Base-by-base conservation (phyloP, 2,329 filamentous ascomycete species). In the Samsoniella hepiali region DNA sequence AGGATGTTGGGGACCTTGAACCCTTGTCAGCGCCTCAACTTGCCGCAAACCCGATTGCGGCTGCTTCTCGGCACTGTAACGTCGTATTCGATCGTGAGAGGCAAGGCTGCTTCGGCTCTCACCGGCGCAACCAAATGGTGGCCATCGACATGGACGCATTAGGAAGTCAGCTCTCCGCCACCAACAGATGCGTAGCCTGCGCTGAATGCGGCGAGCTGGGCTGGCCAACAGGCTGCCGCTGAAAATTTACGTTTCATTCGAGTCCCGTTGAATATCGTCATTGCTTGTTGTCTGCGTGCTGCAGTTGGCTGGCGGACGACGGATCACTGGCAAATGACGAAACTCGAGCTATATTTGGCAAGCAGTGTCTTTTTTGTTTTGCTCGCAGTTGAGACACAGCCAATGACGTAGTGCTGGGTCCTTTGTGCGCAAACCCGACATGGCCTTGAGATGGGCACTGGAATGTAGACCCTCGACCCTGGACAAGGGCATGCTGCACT, bases 61-160 rank as follows among this genome's bases (percentile, higher is more conserved):
- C 53, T 44, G 27, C 51, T 44, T 56, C 44, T 13, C 38, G 38
- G 53, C 2, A 15, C 10, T n/a, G 27, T 38, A 22, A 44, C 53
- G 53, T 56, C 53, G 32, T 44, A 27, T 54, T 4, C 22, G 27
- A 29, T 5, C n/a, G 34, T 27, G 22, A 55, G 36, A 22, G n/a
- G 15, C 51, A 40, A 11, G 9, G n/a, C 51, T 29, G 42, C 11
- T 56, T 31, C 36, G 38, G 56, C 31, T 47, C 15, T 36, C 17
- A 13, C 17, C n/a, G 22, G 22, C 22, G 56, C 42, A 13, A 58
- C 27, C 10, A 49, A 50, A 40, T n/a, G 15, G 27, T 55, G n/a
- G 34, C 10, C 27, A n/a, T 53, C 50, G 10, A 6, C 44, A 29
- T 38, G 11, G 57, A 59, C 45, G 57, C 44, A 59, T 59, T 59